phyloP scores from a whole-genome alignment of 305 asterid genomes.

The Fraxinus platypoda region DNA sequence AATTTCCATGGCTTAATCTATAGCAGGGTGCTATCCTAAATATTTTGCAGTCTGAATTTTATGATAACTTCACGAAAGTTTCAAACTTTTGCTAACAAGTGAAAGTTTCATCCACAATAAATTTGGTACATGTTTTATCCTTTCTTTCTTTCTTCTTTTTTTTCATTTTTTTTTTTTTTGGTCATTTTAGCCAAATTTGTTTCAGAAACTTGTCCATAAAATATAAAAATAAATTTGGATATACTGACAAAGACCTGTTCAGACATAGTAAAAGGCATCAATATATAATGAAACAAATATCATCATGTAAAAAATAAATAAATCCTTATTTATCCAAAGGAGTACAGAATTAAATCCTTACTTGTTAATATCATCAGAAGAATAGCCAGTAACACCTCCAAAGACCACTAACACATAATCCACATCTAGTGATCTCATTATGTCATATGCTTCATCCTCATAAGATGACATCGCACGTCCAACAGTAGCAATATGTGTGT shows the following conservation, averaged over 20 bases:
- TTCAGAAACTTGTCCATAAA: background rate
- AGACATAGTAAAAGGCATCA: background rate
- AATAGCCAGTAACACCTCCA: constrained; percentile 98
- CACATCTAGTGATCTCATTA: constrained; percentile 94
- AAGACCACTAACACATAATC: constrained; percentile 92
- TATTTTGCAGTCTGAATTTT: background rate
- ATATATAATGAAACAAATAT: background rate
- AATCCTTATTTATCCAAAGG: background rate
- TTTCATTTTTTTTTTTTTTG: too few relatives aligned
- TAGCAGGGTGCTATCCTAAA: background rate
- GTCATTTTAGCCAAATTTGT: background rate
- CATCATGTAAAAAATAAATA: background rate
- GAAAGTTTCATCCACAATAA: background rate
- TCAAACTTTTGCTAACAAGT: background rate
- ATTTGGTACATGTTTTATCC: background rate
- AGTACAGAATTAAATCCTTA: constrained; percentile 38
- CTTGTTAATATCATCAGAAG: constrained; percentile 98
- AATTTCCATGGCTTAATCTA: background rate
- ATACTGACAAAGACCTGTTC: background rate
- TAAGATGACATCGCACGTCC: constrained; percentile 99
- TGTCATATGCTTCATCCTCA: constrained; percentile 97
- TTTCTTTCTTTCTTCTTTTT: too few relatives aligned
- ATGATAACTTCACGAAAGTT: background rate
- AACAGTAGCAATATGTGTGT: constrained; percentile 97
- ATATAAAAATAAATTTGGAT: background rate